These are phyloP conservation scores for Anthracocystis walkeri DNA, from an alignment of 1,284 basidiomycete genomes.

Conservation along the genomic window DNA sequence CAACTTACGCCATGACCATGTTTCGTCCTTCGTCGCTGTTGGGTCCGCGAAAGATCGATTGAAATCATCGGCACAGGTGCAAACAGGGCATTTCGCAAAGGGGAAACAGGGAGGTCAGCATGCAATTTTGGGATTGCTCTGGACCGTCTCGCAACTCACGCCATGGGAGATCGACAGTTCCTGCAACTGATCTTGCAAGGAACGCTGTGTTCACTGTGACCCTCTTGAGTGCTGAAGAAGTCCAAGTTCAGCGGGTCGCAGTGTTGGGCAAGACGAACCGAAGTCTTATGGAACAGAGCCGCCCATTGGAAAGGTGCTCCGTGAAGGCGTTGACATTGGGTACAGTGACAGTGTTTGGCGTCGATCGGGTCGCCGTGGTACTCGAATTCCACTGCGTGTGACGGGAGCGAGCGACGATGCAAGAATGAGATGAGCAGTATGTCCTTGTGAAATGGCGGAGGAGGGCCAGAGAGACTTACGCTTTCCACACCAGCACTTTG, in stretches of 20 bases:
- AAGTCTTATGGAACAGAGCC: constrained; percentile 53
- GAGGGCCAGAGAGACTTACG: constrained; percentile 17
- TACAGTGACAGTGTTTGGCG: constrained; percentile 61
- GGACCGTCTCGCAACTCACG: constrained; percentile 18
- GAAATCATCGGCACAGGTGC: neutral
- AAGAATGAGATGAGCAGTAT: neutral
- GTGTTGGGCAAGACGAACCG: constrained; percentile 40
- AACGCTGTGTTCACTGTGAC: constrained; percentile 44
- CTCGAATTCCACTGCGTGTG: constrained; percentile 44
- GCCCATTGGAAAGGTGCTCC: constrained; percentile 61
- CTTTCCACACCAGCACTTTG: constrained; percentile 48
- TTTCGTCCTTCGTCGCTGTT: constrained; percentile 49
- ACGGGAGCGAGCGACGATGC: neutral
- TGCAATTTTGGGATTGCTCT: too few relatives aligned
- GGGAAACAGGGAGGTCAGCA: too few relatives aligned
- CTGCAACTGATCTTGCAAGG: constrained; percentile 54
- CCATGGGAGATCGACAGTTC: constrained; percentile 48
- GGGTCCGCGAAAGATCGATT: neutral
- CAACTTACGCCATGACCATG: constrained; percentile 54
- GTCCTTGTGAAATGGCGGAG: neutral
- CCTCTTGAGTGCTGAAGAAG: constrained; percentile 49
- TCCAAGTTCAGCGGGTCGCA: constrained; percentile 48
- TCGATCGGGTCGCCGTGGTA: constrained; percentile 56
- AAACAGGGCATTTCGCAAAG: neutral
- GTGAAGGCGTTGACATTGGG: constrained; percentile 59